phyloP scores from a whole-genome alignment of 768 basidiomycete species.

The Mycena filopes region DNA sequence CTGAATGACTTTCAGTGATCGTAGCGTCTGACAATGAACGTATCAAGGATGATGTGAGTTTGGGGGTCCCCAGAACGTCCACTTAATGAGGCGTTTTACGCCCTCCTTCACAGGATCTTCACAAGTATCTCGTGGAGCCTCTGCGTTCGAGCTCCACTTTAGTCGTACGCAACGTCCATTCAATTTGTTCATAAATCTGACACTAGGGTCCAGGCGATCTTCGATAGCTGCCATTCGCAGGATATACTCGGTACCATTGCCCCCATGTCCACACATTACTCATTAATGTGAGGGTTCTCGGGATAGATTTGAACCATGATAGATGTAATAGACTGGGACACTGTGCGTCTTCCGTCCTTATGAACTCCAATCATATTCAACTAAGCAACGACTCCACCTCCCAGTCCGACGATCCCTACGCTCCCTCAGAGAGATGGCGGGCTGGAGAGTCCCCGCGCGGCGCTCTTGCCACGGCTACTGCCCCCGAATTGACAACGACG shows the following conservation, averaged over 20 bases:
- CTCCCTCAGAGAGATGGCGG: constrained; percentile 6
- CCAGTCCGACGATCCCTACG: constrained; percentile 3
- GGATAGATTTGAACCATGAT: constrained; percentile 1
- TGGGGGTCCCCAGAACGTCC: background rate
- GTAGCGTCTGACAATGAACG: background rate
- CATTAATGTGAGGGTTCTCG: background rate
- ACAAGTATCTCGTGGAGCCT: constrained; percentile 13
- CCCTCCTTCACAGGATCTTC: constrained; percentile 3
- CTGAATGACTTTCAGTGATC: background rate
- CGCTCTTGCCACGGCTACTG: constrained; percentile 9
- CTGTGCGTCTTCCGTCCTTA: background rate
- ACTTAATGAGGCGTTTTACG: background rate
- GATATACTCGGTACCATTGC: constrained; percentile 2
- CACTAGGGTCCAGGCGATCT: background rate
- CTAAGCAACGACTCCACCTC: no score
- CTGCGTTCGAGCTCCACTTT: background rate
- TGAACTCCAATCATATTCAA: background rate
- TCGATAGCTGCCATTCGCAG: constrained; percentile 12
- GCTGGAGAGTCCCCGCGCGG: background rate
- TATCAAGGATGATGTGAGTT: constrained; percentile 7
- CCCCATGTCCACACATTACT: background rate
- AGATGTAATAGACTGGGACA: constrained; percentile 5
- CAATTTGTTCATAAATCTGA: background rate
- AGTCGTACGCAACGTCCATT: background rate
- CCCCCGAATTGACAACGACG: background rate